These are phyloP conservation scores for Amphichorda felina DNA, from an alignment of 2,329 filamentous ascomycete genomes.

Conservation along the genomic window DNA sequence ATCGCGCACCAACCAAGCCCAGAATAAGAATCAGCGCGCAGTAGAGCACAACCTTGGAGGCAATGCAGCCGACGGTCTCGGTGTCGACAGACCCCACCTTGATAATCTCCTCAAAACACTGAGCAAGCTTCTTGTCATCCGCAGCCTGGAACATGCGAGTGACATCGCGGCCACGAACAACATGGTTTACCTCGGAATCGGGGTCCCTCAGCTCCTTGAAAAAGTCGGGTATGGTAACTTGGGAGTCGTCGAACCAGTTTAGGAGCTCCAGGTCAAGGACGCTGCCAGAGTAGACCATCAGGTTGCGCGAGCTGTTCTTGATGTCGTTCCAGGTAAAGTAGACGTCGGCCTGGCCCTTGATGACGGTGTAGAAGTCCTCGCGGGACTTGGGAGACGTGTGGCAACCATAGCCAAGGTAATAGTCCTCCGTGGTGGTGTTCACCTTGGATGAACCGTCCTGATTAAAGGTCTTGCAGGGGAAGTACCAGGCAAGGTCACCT, in stretches of 20 bases:
- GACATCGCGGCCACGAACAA: conserved; percentile 72
- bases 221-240: conserved; percentile 62
- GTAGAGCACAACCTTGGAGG: conserved; percentile 92
- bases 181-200: conserved; percentile 42
- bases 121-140: conserved; percentile 65
- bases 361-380: conserved; percentile 59
- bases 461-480: conserved; percentile 83
- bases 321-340: conserved; percentile 96
- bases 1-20: conserved; percentile 75
- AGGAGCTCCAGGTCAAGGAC: conserved; percentile 85
- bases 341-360: conserved; percentile 67
- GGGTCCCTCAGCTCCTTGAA: conserved; percentile 74
- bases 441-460: conserved; percentile 79
- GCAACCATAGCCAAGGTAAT: conserved; percentile 79
- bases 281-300: conserved; percentile 88
- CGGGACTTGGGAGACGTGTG: conserved; percentile 65
- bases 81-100: conserved; percentile 95
- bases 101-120: conserved; percentile 87
- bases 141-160: conserved; percentile 77
- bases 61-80: conserved; percentile 92
- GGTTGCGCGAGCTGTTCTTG: conserved; percentile 75
- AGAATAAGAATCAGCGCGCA: conserved; percentile 86
- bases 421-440: conserved; percentile 60
- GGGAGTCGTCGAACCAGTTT: conserved; percentile 74
- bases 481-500: conserved; percentile 85